Conservation (phyloP, 495 filamentous ascomycete species). For the Bathelium albidoporum region DNA sequence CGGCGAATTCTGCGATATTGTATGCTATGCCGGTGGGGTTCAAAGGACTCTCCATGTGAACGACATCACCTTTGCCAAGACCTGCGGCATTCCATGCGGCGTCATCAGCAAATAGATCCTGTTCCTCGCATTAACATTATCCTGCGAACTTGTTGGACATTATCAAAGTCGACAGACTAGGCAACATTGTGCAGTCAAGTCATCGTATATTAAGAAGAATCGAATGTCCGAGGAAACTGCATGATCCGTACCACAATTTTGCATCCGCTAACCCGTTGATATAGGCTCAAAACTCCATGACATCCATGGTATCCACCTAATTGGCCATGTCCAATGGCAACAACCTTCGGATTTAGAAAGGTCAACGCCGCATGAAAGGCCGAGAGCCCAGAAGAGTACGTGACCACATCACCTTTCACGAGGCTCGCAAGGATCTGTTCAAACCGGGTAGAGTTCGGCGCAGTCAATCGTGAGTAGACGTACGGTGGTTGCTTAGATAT, state of each 20-base stretch:
- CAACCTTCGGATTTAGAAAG: conserved; percentile 62
- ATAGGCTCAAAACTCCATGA: conserved; percentile 67
- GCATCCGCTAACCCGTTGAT: conserved; percentile 60
- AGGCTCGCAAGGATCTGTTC: conserved; percentile 68
- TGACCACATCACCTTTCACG: conserved; percentile 55
- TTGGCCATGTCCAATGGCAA: conserved; percentile 50
- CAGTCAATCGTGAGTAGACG: conserved; percentile 70
- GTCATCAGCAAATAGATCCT: conserved; percentile 26
- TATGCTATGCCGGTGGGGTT: conserved; percentile 79
- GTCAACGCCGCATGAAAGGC: conserved; percentile 77
- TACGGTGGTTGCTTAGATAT: conserved; percentile 25
- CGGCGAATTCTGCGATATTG: conserved; percentile 56
- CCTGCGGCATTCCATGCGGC: conserved; percentile 29
- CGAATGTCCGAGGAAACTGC: background rate
- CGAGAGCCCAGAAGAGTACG: conserved; percentile 75
- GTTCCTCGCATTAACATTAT: background rate
- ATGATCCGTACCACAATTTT: conserved; percentile 38
- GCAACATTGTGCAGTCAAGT: background rate
- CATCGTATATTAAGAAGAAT: background rate
- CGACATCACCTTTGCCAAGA: conserved; percentile 56
- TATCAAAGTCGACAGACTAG: background rate
- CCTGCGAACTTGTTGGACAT: background rate
- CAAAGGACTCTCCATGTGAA: conserved; percentile 85
- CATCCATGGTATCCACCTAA: conserved; percentile 80
- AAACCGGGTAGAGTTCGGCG: conserved; percentile 71